Evolutionary conservation across 2,329 filamentous ascomycete species (phyloP), one percentile per base, ranked within the genome.

Genomic region (Leptographium lundbergii): DNA sequence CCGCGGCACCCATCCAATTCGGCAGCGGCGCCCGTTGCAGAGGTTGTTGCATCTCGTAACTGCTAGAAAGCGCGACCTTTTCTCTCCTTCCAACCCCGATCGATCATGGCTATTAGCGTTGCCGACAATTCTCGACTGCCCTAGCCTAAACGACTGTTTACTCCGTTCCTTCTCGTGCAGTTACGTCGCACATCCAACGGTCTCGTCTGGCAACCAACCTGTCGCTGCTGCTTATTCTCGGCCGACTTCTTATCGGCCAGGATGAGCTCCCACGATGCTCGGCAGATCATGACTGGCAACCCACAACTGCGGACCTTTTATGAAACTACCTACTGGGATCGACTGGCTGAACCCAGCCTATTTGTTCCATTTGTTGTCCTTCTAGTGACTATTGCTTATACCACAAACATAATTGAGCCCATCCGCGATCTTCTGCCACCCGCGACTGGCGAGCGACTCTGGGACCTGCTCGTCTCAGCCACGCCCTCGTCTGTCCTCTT

Each of bases 381-480:
- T 54, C 32, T 69, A 47, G 65, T 68, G 24, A 69, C 70, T 32
- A 45, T 71, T 32, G 61, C 71, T 55, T 75, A 73, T 66, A 74
- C 60, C 54, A 68, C 62, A 59, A 56, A 54, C 19, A 29, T 59
- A 22, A n/a, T 62, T 36, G 57, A 68, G 65, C 53, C 68, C 64
- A 63, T 60, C 17, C 52, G 6, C 45, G 39, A 22, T 5, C 59
- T 65, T 56, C 58, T 63, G 65, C 77, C 65, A 67, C 74, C 60
- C 73, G 77, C 64, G 68, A 14, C 84, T 57, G 51, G 42, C 22
- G 27, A 36, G 1, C 55, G 34, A 2, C 66, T 83, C 45, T 88
- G 86, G 85, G 80, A 87, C 70, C 69, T 70, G 29, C 61, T 86
- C 34, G 78, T 89, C 58, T 75, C 76, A 63, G 56, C 80, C 36